Percentiles rank a stretch among this genome's conserved stretches.
phyloP scores from a whole-genome alignment of 192 early-diverging fungal genomes.

The Coemansia guatemalensis region DNA sequence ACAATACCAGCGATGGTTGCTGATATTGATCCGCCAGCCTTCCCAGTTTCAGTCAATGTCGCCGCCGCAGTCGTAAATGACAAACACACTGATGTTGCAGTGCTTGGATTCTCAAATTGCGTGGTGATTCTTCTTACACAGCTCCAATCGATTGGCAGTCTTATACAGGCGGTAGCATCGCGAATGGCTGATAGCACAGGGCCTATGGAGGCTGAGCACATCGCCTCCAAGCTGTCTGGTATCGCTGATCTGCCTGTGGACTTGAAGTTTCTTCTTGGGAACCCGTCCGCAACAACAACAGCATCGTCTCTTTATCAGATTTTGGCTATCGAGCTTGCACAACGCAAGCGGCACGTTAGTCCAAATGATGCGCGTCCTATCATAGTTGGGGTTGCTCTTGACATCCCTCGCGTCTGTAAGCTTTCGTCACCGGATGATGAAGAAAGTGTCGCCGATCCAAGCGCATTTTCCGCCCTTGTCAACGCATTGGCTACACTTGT shows the following conservation, averaged over 20 bases:
- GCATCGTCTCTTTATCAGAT: constrained; percentile 43
- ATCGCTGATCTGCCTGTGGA: constrained; percentile 33
- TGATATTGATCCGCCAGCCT: constrained; percentile 10
- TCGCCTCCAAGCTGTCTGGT: constrained; percentile 2
- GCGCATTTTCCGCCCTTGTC: constrained; percentile 11
- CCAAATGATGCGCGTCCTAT: constrained; percentile 27
- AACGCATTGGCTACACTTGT: constrained; percentile 16
- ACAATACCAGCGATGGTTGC: constrained; percentile 8
- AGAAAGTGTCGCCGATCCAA: constrained; percentile 6
- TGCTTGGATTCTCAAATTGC: constrained; percentile 45
- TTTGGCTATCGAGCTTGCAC: constrained; percentile 26
- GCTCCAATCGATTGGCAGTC: constrained; percentile 36
- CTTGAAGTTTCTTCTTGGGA: constrained; percentile 36
- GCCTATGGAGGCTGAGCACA: background rate
- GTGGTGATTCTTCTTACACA: constrained; percentile 45
- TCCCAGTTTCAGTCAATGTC: constrained; percentile 27
- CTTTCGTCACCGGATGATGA: constrained; percentile 4
- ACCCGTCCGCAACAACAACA: constrained; percentile 8
- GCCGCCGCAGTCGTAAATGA: constrained; percentile 27
- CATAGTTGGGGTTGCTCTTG: constrained; percentile 30
- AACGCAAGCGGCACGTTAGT: constrained; percentile 25
- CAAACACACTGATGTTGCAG: constrained; percentile 44
- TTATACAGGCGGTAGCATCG: constrained; percentile 24
- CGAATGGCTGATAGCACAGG: constrained; percentile 2
- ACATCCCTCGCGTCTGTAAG: constrained; percentile 29